Evolutionary conservation across 345 rosid species (phyloP).

Genomic region (Pistacia vera): DNA sequence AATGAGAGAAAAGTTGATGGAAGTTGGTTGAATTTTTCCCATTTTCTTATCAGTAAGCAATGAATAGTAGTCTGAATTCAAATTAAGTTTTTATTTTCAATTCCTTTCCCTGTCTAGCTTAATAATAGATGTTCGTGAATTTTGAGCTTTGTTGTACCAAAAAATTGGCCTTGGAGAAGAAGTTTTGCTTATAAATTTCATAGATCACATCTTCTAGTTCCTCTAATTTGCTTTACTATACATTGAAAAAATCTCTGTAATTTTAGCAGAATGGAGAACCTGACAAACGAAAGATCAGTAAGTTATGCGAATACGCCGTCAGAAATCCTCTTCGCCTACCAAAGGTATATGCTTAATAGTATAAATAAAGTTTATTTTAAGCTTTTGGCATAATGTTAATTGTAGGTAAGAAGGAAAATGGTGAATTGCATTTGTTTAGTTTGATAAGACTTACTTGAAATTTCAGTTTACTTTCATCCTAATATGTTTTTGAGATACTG

Average conservation of each 20-base stretch:
- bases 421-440: neutral
- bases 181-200: neutral
- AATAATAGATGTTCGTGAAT: neutral
- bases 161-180: too few species aligned
- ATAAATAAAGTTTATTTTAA: neutral
- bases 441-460: neutral
- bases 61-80: neutral
- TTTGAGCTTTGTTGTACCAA: neutral
- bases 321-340: constrained; percentile 78
- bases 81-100: neutral
- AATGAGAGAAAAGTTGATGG: too few species aligned
- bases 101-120: neutral
- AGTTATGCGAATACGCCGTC: constrained; percentile 66
- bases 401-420: neutral
- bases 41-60: too few species aligned
- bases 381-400: neutral
- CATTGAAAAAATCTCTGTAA: too few species aligned
- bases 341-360: constrained; percentile 35
- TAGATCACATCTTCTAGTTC: neutral
- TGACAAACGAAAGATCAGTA: constrained; percentile 49
- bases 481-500: neutral
- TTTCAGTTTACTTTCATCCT: neutral
- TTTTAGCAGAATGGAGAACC: constrained; percentile 48
- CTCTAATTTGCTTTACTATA: too few species aligned
- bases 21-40: too few species aligned